These are phyloP conservation scores for Leptomonas pyrrhocoris DNA, from an alignment of 208 protist species.

Conservation along the genomic window DNA sequence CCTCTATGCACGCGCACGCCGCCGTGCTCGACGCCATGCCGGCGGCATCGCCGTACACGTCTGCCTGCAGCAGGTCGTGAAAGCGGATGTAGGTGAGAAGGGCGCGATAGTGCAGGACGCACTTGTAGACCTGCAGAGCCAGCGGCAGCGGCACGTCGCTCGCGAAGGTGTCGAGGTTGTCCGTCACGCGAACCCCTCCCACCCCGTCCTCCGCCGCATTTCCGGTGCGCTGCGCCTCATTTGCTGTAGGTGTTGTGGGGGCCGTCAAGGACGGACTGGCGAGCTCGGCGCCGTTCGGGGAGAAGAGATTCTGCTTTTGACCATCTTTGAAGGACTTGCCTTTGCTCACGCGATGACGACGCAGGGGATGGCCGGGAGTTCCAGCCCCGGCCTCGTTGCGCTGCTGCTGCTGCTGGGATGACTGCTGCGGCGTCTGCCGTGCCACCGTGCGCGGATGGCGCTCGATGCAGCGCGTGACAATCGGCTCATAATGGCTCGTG, in stretches of 20 bases:
- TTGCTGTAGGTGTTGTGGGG: not conserved
- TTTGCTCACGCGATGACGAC: slow-evolving; percentile 10
- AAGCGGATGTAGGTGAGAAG: slow-evolving; percentile 44
- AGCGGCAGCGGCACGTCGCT: slow-evolving; percentile 45
- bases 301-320: slow-evolving; percentile 1
- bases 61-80: slow-evolving; percentile 33
- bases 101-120: slow-evolving; percentile 57
- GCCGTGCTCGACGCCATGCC: slow-evolving; percentile 15
- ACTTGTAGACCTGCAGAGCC: slow-evolving; percentile 51
- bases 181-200: slow-evolving; percentile 8
- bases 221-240: not conserved
- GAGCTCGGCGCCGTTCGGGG: not conserved
- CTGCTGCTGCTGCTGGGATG: not conserved
- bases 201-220: not conserved
- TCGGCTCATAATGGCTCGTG: slow-evolving; percentile 18
- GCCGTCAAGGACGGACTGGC: not conserved
- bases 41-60: slow-evolving; percentile 38
- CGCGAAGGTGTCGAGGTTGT: slow-evolving; percentile 19
- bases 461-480: slow-evolving; percentile 31
- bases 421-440: not conserved
- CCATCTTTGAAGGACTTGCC: not conserved
- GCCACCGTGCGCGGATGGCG: not conserved
- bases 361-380: not conserved
- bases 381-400: not conserved
- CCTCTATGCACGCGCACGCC: slow-evolving; percentile 26